Base-by-base conservation (phyloP, 306 rosid genomes). In the Notholithocarpus densiflorus region DNA sequence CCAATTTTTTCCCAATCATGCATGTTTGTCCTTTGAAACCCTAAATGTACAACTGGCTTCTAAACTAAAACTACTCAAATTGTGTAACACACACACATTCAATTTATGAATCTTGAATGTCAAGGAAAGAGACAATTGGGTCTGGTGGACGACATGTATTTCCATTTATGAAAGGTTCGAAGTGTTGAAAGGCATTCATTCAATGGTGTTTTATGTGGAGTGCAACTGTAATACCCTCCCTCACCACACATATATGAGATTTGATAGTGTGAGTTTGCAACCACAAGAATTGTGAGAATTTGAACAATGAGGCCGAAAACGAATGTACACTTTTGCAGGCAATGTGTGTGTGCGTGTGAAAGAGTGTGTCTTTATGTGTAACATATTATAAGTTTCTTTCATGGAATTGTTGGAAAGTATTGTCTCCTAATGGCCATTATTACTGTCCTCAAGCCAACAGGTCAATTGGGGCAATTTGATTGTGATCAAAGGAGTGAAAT, bases 191-290 rank as follows among this genome's bases (percentile, higher is more conserved):
- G 21, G 59, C 21, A 55, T 52, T 68, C 79, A 80, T 80, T 75
- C 84, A 24, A 19, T 77, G 74, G 74, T 27, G 45, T 82, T 55
- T 66, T 69, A 54, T 77, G 86, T 81, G 86, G 82, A 74, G 56
- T 76, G 60, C 19, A 77, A 71, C 77, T 76, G 66, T 12, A 77
- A 71, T 75, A 82, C 70, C 75, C 43, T 82, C 70, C 77, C 59
- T 82, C 68, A 31, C 18, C 51, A 0, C 43, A 74, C 52, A 56
- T 31, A 21, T 26, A 31, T 31, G 68, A 72, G 68, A 72, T 79
- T 80, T 83, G 59, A 21, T 84, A 81, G 31, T 79, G 75, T 76
- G 75, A 54, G 9, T 66, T 14, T 48, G 45, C 80, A 80, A 80
- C 89, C 84, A 84, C 85, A 77, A 71, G 72, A 83, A 34, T 4